phyloP scores from a whole-genome alignment of 1,284 basidiomycete genomes.

The Ceraceosorus guamensis region DNA sequence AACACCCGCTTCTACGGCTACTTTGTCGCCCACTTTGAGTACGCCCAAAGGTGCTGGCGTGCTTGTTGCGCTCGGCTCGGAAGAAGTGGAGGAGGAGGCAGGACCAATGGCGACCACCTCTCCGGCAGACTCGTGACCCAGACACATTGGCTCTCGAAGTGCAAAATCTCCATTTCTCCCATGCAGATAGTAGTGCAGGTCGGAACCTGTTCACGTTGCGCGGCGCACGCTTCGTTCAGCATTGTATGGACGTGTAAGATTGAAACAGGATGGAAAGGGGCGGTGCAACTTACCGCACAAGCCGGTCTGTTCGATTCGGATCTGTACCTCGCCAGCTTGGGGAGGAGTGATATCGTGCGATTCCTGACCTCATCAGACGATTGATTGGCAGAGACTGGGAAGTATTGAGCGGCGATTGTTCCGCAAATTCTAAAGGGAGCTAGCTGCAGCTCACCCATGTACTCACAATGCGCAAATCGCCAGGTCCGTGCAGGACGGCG shows the following conservation, averaged over 20 bases:
- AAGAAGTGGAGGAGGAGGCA: slow-evolving; percentile 37
- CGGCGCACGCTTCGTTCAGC: neutral
- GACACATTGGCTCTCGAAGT: slow-evolving; percentile 66
- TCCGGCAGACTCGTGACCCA: slow-evolving; percentile 86
- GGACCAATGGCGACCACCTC: slow-evolving; percentile 60
- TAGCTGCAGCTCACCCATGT: no score
- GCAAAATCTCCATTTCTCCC: slow-evolving; percentile 82
- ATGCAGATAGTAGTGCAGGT: slow-evolving; percentile 40
- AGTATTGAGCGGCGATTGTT: no score
- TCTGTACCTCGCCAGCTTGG: slow-evolving; percentile 59
- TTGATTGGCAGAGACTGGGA: no score
- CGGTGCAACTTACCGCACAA: slow-evolving; percentile 61
- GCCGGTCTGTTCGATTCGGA: slow-evolving; percentile 71
- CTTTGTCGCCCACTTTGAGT: slow-evolving; percentile 73
- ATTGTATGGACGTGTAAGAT: neutral
- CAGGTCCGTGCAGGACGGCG: no score
- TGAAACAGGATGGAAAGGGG: neutral
- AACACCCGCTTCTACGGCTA: slow-evolving; percentile 88
- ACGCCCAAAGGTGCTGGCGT: no score
- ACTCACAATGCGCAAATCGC: no score
- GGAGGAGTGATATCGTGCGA: slow-evolving; percentile 64
- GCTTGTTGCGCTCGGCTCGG: no score
- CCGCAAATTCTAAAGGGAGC: no score
- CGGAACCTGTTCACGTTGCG: no score
- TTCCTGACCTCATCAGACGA: no score